A percentile compares a stretch with the other conserved stretches of the same genome.
Conservation (phyloP, 164 flowering plant species). For the Chimonanthus salicifolius region DNA sequence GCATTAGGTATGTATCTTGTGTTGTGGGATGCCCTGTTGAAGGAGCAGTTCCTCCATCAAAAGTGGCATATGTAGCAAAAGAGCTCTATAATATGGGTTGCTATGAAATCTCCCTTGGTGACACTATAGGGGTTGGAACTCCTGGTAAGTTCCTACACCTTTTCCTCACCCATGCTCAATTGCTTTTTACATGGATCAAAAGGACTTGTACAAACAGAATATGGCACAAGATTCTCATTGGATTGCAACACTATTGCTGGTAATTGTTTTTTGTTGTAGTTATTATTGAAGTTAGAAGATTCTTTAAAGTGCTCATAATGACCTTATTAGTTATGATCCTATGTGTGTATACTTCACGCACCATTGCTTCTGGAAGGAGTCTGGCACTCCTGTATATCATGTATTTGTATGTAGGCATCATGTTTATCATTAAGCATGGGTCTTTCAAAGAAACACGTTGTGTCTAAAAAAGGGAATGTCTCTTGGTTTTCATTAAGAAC, state of each 20-base stretch:
- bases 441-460: too few species aligned
- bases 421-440: too few species aligned
- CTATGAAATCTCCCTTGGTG: slow-evolving; percentile 94
- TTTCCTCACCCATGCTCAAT: background rate
- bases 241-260: background rate
- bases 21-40: slow-evolving; percentile 93
- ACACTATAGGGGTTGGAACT: slow-evolving; percentile 94
- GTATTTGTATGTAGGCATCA: too few species aligned
- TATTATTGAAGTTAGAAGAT: background rate
- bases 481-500: too few species aligned
- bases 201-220: background rate
- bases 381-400: background rate
- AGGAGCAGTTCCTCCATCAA: slow-evolving; percentile 74
- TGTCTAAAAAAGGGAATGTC: too few species aligned
- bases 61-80: slow-evolving; percentile 91
- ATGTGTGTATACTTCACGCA: too few species aligned
- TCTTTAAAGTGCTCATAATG: background rate
- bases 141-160: slow-evolving; percentile 61
- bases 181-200: background rate
- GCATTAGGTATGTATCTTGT: slow-evolving; percentile 84
- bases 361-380: background rate
- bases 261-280: background rate
- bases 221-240: background rate
- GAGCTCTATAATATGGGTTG: slow-evolving; percentile 94
- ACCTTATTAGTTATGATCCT: too few species aligned